Percentiles rank a stretch among this genome's conserved stretches.
Evolutionary conservation across 2,329 filamentous ascomycete genomes (phyloP).

Genomic region (Penicillium vulpinum): DNA sequence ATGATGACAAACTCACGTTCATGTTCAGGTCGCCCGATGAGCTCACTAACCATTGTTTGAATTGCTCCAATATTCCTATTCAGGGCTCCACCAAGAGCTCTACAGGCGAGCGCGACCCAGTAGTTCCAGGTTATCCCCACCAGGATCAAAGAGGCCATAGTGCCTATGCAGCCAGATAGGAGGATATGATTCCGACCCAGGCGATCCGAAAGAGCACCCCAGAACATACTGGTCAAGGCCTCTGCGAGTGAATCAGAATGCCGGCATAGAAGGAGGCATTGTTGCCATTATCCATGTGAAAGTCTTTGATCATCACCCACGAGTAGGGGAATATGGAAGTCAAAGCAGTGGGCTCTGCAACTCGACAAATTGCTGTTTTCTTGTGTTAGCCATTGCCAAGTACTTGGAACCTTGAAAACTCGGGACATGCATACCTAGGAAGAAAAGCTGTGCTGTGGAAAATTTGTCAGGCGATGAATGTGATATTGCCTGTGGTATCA

Average conservation of each 20-base stretch:
- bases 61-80: conserved; percentile 92
- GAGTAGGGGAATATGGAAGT: conserved; percentile 94
- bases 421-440: conserved; percentile 66
- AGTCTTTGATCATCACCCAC: conserved; percentile 77
- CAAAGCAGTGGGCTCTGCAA: conserved; percentile 88
- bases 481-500: conserved; percentile 58
- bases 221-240: conserved; percentile 80
- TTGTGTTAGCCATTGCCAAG: neutral
- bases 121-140: conserved; percentile 82
- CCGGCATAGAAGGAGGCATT: conserved; percentile 87
- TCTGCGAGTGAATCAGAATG: conserved; percentile 82
- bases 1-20: conserved; percentile 63
- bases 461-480: conserved; percentile 67
- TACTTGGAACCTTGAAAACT: neutral
- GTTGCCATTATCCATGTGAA: conserved; percentile 67
- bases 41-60: conserved; percentile 88
- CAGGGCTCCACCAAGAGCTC: conserved; percentile 75
- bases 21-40: conserved; percentile 79
- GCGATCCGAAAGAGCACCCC: conserved; percentile 79
- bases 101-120: conserved; percentile 75
- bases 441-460: conserved; percentile 76
- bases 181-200: conserved; percentile 84
- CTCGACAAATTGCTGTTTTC: conserved; percentile 75
- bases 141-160: conserved; percentile 76
- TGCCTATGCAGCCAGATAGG: conserved; percentile 76